Conservation (phyloP, 148 eudicot genomes). For the Vaccinium vitisidaea region DNA sequence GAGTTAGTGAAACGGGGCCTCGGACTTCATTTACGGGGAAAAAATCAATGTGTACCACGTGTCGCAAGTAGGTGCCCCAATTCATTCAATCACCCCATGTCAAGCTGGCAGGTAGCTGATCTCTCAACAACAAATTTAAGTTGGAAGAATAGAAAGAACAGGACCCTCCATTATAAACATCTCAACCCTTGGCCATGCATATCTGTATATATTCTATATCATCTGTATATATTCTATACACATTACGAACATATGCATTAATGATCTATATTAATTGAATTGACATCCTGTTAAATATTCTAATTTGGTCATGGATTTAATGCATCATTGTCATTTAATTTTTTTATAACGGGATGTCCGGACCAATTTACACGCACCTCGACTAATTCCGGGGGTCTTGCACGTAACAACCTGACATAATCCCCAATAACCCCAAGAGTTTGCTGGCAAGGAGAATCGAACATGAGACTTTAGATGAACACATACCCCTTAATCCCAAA, state of each 20-base stretch:
- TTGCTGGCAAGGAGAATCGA: no score
- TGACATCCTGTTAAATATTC: neutral
- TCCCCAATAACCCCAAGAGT: no score
- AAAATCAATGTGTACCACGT: neutral
- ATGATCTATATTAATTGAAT: neutral
- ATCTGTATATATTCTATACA: no score
- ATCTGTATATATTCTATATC: no score
- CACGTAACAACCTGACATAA: no score
- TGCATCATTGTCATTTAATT: neutral
- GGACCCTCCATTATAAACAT: neutral
- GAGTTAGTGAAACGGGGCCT: neutral
- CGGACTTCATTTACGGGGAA: neutral
- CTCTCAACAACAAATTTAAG: conserved; percentile 14
- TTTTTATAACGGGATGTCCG: no score
- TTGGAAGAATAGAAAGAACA: neutral
- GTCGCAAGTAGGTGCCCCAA: neutral
- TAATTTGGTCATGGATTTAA: neutral
- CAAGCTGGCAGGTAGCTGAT: conserved; percentile 16
- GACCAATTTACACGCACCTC: no score
- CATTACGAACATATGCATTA: no score
- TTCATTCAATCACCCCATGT: conserved; percentile 1
- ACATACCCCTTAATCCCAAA: no score
- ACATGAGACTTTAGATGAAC: no score
- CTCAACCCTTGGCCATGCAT: no score
- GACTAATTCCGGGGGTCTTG: no score